Conservation (phyloP, 2,329 filamentous ascomycete species). For the Xylaria sp. region DNA sequence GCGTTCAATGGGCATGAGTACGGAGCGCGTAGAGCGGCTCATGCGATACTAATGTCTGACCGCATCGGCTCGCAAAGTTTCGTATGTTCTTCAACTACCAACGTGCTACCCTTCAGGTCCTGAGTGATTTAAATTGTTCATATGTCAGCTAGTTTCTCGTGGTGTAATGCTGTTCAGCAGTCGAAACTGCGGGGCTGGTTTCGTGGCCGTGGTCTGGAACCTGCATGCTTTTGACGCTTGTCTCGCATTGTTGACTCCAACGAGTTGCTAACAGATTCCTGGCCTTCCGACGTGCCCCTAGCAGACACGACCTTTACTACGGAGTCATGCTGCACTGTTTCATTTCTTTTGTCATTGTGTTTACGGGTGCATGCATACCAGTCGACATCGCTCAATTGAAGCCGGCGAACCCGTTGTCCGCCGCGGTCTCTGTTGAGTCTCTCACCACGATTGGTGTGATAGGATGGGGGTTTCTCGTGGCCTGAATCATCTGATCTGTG, state of each 20-base stretch:
- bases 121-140: conserved; percentile 26
- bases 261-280: conserved; percentile 37
- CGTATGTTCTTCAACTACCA: conserved; percentile 27
- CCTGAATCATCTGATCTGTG: conserved; percentile 58
- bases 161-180: conserved; percentile 2
- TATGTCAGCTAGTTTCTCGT: conserved; percentile 34
- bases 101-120: conserved; percentile 35
- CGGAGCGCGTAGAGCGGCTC: conserved; percentile 13
- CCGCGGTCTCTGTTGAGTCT: conserved; percentile 71
- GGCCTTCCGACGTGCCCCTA: conserved; percentile 28
- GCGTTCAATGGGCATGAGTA: conserved; percentile 13
- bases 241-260: conserved; percentile 42
- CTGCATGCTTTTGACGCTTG: conserved; percentile 43
- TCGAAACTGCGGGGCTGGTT: conserved; percentile 19
- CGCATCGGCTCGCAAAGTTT: conserved; percentile 23
- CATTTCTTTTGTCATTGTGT: conserved; percentile 32
- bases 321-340: conserved; percentile 21
- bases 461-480: conserved; percentile 61
- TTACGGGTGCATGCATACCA: conserved; percentile 73
- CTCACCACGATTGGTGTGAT: conserved; percentile 67
- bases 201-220: conserved; percentile 27
- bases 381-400: conserved; percentile 96
- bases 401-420: conserved; percentile 85
- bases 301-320: conserved; percentile 34
- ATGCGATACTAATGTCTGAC: conserved; percentile 6